Evolutionary conservation across 148 eudicot genomes (phyloP).

Genomic region (Chenopodium album): DNA sequence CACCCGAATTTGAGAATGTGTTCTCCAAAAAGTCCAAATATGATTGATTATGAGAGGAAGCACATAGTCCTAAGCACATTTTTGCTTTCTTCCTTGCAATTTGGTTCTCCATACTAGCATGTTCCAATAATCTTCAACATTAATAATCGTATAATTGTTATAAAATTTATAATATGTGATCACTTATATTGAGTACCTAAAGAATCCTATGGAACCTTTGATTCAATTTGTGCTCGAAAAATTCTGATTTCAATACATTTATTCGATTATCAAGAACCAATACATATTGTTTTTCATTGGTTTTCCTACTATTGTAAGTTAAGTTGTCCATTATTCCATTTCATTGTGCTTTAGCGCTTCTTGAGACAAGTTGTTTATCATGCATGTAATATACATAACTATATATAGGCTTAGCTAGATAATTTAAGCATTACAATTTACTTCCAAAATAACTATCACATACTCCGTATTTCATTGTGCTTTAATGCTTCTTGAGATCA

Average conservation of each 20-base stretch:
- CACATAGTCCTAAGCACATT: conserved; percentile 11
- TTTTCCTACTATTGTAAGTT: background rate
- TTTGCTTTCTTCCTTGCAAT: conserved; percentile 17
- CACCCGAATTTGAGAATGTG: conserved; percentile 13
- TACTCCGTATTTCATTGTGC: no score
- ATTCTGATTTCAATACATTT: background rate
- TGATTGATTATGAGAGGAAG: conserved; percentile 12
- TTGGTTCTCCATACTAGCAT: conserved; percentile 5
- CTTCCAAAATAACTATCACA: no score
- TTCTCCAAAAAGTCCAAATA: conserved; percentile 23
- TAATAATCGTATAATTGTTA: background rate
- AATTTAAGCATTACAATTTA: no score
- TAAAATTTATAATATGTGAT: background rate
- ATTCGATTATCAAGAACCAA: background rate
- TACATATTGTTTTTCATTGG: background rate
- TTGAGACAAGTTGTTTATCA: no score
- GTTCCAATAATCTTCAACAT: conserved; percentile 13
- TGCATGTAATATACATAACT: no score
- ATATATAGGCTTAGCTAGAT: no score
- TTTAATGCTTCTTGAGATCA: no score
- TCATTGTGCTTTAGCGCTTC: background rate
- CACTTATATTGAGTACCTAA: background rate
- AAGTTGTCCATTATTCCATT: background rate
- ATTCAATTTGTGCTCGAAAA: background rate
- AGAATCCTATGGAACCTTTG: conserved; percentile 29